Evolutionary conservation across 495 filamentous ascomycete genomes (phyloP).

Genomic region (Amphirosellinia nigrospora): DNA sequence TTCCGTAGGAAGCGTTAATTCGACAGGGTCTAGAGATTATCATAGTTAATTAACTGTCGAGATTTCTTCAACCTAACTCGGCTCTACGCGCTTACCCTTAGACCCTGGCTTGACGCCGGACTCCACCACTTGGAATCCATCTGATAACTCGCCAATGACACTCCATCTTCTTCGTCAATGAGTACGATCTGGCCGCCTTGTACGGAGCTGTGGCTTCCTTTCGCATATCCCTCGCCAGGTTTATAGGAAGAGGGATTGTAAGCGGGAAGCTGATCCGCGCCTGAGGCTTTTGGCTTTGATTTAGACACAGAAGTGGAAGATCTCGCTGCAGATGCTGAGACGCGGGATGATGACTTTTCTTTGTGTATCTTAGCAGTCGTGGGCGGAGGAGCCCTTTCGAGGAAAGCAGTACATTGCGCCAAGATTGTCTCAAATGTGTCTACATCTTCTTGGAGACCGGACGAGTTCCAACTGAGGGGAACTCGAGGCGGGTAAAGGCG

Average conservation of each 20-base stretch:
- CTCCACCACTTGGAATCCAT: constrained; percentile 82
- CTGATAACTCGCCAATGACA: constrained; percentile 87
- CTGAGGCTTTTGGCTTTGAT: constrained; percentile 48
- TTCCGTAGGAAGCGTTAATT: constrained; percentile 81
- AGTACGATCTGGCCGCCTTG: constrained; percentile 82
- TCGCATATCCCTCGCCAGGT: constrained; percentile 78
- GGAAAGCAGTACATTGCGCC: constrained; percentile 92
- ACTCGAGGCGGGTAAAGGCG: constrained; percentile 89
- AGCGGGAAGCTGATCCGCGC: constrained; percentile 53
- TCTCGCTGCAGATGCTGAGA: constrained; percentile 45
- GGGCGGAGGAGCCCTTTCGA: constrained; percentile 74
- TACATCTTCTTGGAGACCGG: constrained; percentile 84
- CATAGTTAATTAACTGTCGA: background rate
- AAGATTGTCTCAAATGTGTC: constrained; percentile 97
- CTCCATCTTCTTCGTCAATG: constrained; percentile 95
- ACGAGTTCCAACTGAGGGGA: constrained; percentile 72
- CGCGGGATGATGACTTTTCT: constrained; percentile 53
- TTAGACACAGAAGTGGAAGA: constrained; percentile 43
- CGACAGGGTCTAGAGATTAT: constrained; percentile 74
- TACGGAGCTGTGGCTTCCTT: constrained; percentile 56
- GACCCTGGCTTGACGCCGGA: constrained; percentile 76
- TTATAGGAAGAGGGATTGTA: constrained; percentile 85
- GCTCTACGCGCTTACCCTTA: constrained; percentile 70
- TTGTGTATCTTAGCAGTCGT: constrained; percentile 57
- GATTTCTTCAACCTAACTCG: background rate